phyloP scores from a whole-genome alignment of 805 yeast species.

The Candida schatavii region DNA sequence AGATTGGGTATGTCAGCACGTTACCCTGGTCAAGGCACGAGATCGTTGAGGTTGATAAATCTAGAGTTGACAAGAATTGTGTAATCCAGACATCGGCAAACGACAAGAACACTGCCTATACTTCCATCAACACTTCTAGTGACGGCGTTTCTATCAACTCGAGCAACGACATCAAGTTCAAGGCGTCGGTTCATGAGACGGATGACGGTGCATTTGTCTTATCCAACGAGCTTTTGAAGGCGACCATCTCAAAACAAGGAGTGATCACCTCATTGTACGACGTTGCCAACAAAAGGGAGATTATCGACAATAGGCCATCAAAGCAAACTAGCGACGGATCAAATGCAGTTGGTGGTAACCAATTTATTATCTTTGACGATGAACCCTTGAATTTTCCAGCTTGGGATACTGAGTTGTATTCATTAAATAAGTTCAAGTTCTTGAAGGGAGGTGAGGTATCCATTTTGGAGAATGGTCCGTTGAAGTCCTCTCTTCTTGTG shows the following conservation, averaged over 20 bases:
- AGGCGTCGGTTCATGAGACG: slow-evolving; percentile 42
- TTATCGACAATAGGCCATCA: slow-evolving; percentile 57
- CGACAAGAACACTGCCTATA: slow-evolving; percentile 9
- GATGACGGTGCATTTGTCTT: slow-evolving; percentile 46
- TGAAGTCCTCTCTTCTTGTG: slow-evolving; percentile 62
- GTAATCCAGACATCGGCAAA: background rate
- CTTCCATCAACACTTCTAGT: slow-evolving; percentile 20
- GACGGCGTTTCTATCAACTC: slow-evolving; percentile 17
- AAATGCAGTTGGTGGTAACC: slow-evolving; percentile 62
- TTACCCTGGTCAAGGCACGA: slow-evolving; percentile 62
- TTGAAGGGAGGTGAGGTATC: slow-evolving; percentile 37
- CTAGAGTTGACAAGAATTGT: slow-evolving; percentile 7
- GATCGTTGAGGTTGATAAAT: slow-evolving; percentile 36
- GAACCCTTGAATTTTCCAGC: slow-evolving; percentile 91
- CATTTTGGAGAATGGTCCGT: slow-evolving; percentile 49
- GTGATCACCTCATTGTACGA: slow-evolving; percentile 65
- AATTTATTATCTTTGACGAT: slow-evolving; percentile 79
- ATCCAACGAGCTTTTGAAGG: slow-evolving; percentile 60
- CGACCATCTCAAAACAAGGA: slow-evolving; percentile 50
- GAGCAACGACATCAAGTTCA: slow-evolving; percentile 31
- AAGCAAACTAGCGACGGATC: slow-evolving; percentile 35
- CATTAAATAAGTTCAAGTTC: slow-evolving; percentile 67
- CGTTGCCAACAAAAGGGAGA: slow-evolving; percentile 53
- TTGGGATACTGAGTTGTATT: slow-evolving; percentile 95
- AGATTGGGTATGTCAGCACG: slow-evolving; percentile 44